A percentile compares a stretch with the other conserved stretches of the same genome.
Evolutionary conservation across 2,329 filamentous ascomycete genomes (phyloP).

Genomic region (Apiospora sp.): DNA sequence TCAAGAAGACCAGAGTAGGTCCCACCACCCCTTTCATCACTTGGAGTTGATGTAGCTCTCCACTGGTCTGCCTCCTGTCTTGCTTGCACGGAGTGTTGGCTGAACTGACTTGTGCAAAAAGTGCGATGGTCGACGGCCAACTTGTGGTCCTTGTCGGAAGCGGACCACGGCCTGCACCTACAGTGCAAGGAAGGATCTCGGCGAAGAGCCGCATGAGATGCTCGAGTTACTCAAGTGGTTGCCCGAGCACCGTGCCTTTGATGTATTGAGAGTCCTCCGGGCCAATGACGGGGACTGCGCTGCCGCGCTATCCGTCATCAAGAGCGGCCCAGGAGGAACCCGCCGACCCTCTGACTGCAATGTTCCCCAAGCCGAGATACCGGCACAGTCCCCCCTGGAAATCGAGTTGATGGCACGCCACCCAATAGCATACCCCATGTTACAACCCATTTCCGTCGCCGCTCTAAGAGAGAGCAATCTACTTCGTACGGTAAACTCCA

Average conservation of each 20-base stretch:
- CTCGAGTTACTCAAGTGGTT: constrained; percentile 17
- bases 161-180: constrained; percentile 12
- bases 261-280: constrained; percentile 5
- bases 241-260: constrained; percentile 23
- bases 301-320: constrained; percentile 6
- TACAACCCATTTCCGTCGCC: neutral
- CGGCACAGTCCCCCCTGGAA: constrained; percentile 8
- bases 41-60: neutral
- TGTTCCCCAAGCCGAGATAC: neutral
- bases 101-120: neutral
- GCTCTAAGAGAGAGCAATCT: constrained; percentile 17
- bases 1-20: constrained; percentile 23
- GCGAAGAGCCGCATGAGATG: constrained; percentile 21
- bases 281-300: constrained; percentile 21
- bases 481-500: neutral
- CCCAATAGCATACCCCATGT: constrained; percentile 17
- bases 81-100: neutral
- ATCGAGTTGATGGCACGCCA: constrained; percentile 20
- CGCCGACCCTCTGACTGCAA: neutral
- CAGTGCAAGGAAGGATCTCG: neutral
- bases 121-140: constrained; percentile 23
- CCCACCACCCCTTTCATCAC: neutral
- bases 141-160: constrained; percentile 22
- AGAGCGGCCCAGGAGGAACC: neutral
- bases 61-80: neutral